Evolutionary conservation across 495 filamentous ascomycete genomes (phyloP).

Genomic region (Trichoderma erinaceum): DNA sequence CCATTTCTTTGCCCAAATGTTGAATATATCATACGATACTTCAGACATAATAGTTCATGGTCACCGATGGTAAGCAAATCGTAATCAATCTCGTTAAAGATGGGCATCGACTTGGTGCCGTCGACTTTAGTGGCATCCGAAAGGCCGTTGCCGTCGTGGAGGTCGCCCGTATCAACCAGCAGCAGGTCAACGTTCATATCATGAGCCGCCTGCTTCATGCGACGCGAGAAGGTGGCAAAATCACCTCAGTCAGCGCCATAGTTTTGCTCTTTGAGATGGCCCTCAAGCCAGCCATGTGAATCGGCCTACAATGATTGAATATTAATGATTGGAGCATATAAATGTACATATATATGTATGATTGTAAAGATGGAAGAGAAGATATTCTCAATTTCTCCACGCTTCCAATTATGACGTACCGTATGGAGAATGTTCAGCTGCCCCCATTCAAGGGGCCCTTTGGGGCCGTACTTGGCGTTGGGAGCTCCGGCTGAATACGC

Average conservation of each 20-base stretch:
- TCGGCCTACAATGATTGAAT: constrained; percentile 36
- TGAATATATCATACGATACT: constrained; percentile 33
- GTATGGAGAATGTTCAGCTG: constrained; percentile 84
- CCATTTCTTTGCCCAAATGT: constrained; percentile 33
- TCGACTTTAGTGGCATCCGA: constrained; percentile 75
- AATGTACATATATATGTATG: neutral
- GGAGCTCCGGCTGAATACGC: constrained; percentile 46
- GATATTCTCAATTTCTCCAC: neutral
- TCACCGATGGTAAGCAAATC: constrained; percentile 52
- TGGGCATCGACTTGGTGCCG: constrained; percentile 63
- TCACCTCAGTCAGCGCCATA: constrained; percentile 87
- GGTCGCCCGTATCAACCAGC: constrained; percentile 74
- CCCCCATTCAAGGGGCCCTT: constrained; percentile 52
- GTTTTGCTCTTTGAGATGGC: constrained; percentile 71
- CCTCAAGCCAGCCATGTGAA: constrained; percentile 79
- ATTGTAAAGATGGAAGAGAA: no score
- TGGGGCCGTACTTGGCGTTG: constrained; percentile 32
- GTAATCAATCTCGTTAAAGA: constrained; percentile 58
- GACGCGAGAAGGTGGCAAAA: constrained; percentile 72
- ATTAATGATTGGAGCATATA: neutral
- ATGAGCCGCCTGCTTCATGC: constrained; percentile 61
- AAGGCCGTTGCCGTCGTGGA: constrained; percentile 60
- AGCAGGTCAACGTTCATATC: constrained; percentile 61
- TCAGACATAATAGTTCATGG: constrained; percentile 66
- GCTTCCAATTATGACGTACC: constrained; percentile 18